Conservation (phyloP, 352 stramenopile genomes). For the Phytophthora vignae region DNA sequence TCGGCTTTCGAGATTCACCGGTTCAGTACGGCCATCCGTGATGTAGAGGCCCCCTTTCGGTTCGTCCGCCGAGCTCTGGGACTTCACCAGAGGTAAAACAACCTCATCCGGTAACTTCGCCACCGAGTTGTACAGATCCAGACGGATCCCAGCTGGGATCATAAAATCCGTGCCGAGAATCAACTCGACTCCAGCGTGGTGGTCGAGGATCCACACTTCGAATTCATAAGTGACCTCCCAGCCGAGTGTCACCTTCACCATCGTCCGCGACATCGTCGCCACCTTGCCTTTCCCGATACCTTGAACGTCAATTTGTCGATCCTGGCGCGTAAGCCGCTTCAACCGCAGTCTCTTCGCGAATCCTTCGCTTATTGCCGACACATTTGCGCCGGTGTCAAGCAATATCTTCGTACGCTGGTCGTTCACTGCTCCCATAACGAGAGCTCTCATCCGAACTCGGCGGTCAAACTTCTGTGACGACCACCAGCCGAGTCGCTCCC, state of each 20-base stretch:
- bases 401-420: not conserved
- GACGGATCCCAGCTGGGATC: conserved; percentile 7
- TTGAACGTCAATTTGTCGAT: not conserved
- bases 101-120: not conserved
- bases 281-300: not conserved
- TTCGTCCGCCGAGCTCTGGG: too few relatives aligned
- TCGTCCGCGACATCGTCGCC: not conserved
- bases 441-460: not conserved
- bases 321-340: not conserved
- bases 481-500: not conserved
- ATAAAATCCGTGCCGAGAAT: conserved; percentile 13
- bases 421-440: not conserved
- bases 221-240: conserved; percentile 1
- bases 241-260: not conserved
- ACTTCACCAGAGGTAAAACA: not conserved
- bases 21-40: not conserved
- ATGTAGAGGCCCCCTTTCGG: not conserved
- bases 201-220: conserved; percentile 9
- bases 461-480: not conserved
- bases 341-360: not conserved
- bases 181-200: conserved; percentile 7
- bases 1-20: conserved; percentile 9
- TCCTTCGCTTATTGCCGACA: not conserved
- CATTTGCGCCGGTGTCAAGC: not conserved
- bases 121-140: conserved; percentile 10